Conservation (phyloP, 2,329 filamentous ascomycete species). For the Alternaria ventricosa region DNA sequence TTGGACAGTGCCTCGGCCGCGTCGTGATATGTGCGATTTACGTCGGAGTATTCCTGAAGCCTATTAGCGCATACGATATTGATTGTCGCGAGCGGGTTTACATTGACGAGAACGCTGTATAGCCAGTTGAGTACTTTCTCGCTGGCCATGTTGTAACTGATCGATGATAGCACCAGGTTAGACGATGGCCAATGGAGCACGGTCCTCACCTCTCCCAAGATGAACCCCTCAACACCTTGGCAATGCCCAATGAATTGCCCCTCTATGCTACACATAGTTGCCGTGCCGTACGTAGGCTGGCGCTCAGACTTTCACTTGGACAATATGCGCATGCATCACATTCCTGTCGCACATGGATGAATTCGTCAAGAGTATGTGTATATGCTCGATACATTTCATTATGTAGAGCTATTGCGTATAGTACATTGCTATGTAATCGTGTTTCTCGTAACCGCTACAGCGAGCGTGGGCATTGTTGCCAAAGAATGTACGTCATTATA, state of each 20-base stretch:
- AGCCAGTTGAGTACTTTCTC: constrained; percentile 95
- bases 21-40: constrained; percentile 91
- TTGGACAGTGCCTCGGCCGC: constrained; percentile 81
- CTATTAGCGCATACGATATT: not conserved
- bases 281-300: not conserved
- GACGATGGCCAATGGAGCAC: not conserved
- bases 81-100: constrained; percentile 8
- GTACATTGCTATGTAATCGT: constrained; percentile 28
- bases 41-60: constrained; percentile 84
- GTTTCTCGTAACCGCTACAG: constrained; percentile 29
- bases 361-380: not conserved
- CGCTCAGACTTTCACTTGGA: not conserved
- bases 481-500: constrained; percentile 20
- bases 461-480: constrained; percentile 29
- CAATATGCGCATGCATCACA: not conserved
- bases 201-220: constrained; percentile 1
- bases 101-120: constrained; percentile 79
- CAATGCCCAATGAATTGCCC: constrained; percentile 5
- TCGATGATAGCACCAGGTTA: constrained; percentile 52
- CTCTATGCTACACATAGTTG: not conserved
- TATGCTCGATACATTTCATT: constrained; percentile 9
- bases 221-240: constrained; percentile 28
- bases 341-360: not conserved
- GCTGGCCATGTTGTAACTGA: constrained; percentile 65
- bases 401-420: constrained; percentile 12